Evolutionary conservation across 257 asterid species (phyloP), one percentile per base, ranked within the genome.

Genomic region (Petunia secreta): DNA sequence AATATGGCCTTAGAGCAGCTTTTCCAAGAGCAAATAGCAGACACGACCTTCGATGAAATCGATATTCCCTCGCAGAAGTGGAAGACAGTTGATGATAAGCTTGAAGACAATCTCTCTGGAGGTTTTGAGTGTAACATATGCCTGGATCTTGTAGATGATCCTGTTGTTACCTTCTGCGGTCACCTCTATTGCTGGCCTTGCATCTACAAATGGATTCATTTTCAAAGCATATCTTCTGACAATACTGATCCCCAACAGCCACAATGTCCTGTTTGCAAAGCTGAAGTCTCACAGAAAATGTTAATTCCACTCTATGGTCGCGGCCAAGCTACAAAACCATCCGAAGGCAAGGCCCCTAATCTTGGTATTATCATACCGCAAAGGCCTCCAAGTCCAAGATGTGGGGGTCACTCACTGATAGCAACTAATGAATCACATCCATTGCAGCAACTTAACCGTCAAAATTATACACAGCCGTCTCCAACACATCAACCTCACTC

Each of bases 111-210:
- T 36, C 55, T 83, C 0, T 84, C 92, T 0, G 77, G 85, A 8
- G 91, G 90, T 59, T 88, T 92, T 39, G 94, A 93, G 63, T 92
- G 98, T 77, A 91, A 92, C 80, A 93, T 93, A 16, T 93, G 98
- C 83, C 85, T 93, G 4, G 97, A 90, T 63, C 65, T 84, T 2
- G 93, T 87, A 65, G 89, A 84, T 52, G 98, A 93, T 77, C 98
- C 94, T 0, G 94, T 93, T 5, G 92, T 93, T 63, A 91, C 97
- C 0, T 81, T 93, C 36, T 90, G 98, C 1, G 95, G 98, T 16
- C 95, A 93, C 84, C 91, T 93, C 76, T 93, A 86, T 34, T 93
- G 98, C 40, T 93, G 98, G 97, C 94, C 95, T 1, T 93, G 97
- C 54, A 91, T 93, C 41, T 93, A 93, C 88, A 85, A 83, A 55